Percentiles rank a stretch among this genome's conserved stretches.
These are phyloP conservation scores for Pseudoperonospora humuli DNA, from an alignment of 352 stramenopile species.

Conservation along the genomic window DNA sequence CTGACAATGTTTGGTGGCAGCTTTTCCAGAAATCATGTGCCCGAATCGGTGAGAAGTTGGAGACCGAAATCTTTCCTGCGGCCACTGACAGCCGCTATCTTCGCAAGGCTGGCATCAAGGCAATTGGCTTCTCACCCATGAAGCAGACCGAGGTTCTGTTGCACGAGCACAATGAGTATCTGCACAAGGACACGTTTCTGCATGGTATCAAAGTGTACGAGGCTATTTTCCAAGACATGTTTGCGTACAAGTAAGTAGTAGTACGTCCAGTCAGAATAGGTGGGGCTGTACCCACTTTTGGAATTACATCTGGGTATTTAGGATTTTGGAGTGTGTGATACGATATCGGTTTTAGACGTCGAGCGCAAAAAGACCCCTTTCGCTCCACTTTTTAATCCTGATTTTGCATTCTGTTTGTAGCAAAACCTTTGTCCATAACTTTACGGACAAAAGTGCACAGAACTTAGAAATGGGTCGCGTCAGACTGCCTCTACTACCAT, in stretches of 20 bases:
- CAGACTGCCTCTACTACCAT: no score
- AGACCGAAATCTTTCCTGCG: slow-evolving; percentile 91
- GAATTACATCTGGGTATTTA: no score
- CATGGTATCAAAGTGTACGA: slow-evolving; percentile 89
- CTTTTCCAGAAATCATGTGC: slow-evolving; percentile 35
- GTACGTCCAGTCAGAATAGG: no score
- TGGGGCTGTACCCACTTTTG: no score
- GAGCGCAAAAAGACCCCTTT: no score
- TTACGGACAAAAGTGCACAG: no score
- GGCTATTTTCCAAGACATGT: slow-evolving; percentile 45
- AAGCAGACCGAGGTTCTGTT: slow-evolving; percentile 90
- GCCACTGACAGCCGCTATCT: slow-evolving; percentile 92
- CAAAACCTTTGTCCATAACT: no score
- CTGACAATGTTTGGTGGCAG: slow-evolving; percentile 40
- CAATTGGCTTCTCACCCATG: slow-evolving; percentile 92
- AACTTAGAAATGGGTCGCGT: no score
- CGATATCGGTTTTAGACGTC: no score
- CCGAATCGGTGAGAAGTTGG: slow-evolving; percentile 24
- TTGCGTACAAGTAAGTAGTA: slow-evolving; percentile 25
- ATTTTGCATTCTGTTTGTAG: no score
- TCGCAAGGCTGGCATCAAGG: slow-evolving; percentile 56
- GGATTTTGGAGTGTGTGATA: no score
- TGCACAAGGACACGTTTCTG: slow-evolving; percentile 89
- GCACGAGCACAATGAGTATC: slow-evolving; percentile 95
- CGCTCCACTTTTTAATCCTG: no score